Evolutionary conservation across 768 basidiomycete genomes (phyloP).

Genomic region (Termitomyces sp.): DNA sequence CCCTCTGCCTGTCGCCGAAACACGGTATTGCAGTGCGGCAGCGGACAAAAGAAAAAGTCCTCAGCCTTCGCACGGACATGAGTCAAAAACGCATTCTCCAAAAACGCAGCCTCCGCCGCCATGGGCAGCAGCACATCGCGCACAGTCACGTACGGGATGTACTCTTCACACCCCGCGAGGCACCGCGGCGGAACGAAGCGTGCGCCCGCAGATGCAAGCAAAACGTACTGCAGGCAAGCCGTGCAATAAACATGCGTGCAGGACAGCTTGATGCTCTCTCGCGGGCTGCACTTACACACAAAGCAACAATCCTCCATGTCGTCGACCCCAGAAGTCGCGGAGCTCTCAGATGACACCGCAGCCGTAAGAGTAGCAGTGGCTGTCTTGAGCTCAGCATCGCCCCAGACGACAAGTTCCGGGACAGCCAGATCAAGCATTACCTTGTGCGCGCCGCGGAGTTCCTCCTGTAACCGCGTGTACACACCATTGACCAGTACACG

Average conservation of each 20-base stretch:
- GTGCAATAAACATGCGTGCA: conserved; percentile 52
- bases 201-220: conserved; percentile 25
- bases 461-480: conserved; percentile 28
- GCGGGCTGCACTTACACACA: conserved; percentile 32
- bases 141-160: conserved; percentile 34
- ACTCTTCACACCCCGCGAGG: conserved; percentile 23
- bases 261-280: conserved; percentile 26
- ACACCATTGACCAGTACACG: conserved; percentile 34
- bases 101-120: conserved; percentile 31
- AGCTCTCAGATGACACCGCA: not conserved
- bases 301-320: conserved; percentile 22
- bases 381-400: conserved; percentile 21
- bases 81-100: conserved; percentile 35
- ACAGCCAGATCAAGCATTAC: conserved; percentile 35
- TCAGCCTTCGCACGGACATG: conserved; percentile 33
- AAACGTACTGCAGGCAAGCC: conserved; percentile 39
- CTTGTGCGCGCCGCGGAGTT: conserved; percentile 36
- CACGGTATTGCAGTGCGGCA: conserved; percentile 41
- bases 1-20: conserved; percentile 24
- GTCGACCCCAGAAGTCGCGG: not conserved
- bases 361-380: not conserved
- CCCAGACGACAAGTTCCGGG: conserved; percentile 36
- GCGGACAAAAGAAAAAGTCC: conserved; percentile 51
- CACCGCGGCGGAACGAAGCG: conserved; percentile 29
- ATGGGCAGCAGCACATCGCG: conserved; percentile 32